These are phyloP conservation scores for Metarhizium album DNA, from an alignment of 2,329 filamentous ascomycete species.

Conservation along the genomic window DNA sequence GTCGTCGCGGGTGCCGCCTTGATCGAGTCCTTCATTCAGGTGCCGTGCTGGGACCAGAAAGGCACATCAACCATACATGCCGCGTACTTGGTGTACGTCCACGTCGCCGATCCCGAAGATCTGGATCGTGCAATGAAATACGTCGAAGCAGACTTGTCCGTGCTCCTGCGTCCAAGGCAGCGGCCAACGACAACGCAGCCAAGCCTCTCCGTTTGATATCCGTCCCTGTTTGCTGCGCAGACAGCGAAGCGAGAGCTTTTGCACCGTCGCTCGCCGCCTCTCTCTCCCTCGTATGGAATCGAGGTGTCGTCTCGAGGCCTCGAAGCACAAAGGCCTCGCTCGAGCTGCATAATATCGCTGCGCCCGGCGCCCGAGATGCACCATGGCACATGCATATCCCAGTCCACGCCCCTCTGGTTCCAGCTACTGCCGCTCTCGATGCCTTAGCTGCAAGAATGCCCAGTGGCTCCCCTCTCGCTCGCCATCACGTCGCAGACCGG, in stretches of 20 bases:
- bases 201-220: background rate
- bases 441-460: conserved; percentile 7
- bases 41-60: background rate
- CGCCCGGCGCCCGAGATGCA: background rate
- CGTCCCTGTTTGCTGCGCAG: background rate
- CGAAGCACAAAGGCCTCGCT: background rate
- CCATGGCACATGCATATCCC: background rate
- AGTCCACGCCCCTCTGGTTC: conserved; percentile 10
- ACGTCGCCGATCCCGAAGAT: conserved; percentile 3
- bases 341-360: no score
- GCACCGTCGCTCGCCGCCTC: background rate
- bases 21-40: background rate
- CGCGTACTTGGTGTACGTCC: background rate
- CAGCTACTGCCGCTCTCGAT: conserved; percentile 8
- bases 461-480: conserved; percentile 4
- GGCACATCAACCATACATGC: background rate
- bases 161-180: background rate
- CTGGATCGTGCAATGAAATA: conserved; percentile 4
- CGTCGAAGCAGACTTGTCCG: background rate
- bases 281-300: background rate
- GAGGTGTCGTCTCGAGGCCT: background rate
- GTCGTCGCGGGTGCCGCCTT: background rate
- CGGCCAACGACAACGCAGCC: background rate
- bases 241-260: background rate
- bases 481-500: background rate